phyloP scores from a whole-genome alignment of 2,329 filamentous ascomycete species.

The Verticillium alfalfae region DNA sequence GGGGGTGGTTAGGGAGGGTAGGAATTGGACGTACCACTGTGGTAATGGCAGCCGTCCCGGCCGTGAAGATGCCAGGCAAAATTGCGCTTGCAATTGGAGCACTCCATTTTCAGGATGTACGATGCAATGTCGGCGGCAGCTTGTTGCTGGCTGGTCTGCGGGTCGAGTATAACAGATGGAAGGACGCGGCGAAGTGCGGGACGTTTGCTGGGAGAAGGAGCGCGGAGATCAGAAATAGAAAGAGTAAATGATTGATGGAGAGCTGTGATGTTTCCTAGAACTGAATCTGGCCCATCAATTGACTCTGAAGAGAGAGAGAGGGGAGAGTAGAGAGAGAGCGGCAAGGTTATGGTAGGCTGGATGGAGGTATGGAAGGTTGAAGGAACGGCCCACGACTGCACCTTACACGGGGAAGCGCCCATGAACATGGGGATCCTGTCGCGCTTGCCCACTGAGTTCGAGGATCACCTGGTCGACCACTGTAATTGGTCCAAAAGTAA shows the following conservation, averaged over 20 bases:
- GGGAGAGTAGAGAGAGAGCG: neutral
- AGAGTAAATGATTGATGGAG: neutral
- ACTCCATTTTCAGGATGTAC: neutral
- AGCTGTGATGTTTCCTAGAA: neutral
- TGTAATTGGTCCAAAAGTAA: neutral
- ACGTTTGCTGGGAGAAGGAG: no score
- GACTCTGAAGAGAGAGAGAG: neutral
- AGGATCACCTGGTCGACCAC: neutral
- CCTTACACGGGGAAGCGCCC: no score
- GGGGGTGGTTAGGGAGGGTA: neutral
- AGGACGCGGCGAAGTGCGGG: no score
- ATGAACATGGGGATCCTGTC: neutral
- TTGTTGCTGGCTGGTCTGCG: neutral
- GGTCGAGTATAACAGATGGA: no score
- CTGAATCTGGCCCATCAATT: neutral
- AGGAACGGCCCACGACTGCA: neutral
- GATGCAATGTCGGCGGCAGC: neutral
- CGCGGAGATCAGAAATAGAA: no score
- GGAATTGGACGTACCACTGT: neutral
- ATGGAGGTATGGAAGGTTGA: neutral
- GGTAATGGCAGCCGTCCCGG: conserved; percentile 1
- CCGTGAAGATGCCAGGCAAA: neutral
- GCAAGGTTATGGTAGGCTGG: neutral
- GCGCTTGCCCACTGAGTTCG: neutral
- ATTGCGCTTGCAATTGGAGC: conserved; percentile 1